Evolutionary conservation across 2,329 filamentous ascomycete species (phyloP), one percentile per base, ranked within the genome.

Genomic region (Monosporascus sp.): DNA sequence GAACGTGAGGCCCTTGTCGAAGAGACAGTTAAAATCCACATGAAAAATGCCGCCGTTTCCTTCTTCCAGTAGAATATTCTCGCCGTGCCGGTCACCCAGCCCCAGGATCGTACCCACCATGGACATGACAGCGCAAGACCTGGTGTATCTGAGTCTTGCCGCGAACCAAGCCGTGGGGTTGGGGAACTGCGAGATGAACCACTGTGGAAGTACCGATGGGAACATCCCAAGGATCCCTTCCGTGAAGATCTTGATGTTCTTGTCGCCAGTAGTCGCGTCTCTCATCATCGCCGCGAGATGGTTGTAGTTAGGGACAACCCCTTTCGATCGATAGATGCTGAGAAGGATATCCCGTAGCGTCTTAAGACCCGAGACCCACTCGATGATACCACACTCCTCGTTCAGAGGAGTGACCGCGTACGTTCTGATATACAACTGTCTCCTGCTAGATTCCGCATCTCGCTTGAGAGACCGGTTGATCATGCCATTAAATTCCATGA

Each of bases 401-500:
- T 96, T 97, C 47, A 99, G 76, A 2, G 94, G 95, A 5, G 93
- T 96, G 14, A 99, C 95, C 6, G 90, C 91, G 63, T 99, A 99
- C 0, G 94, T 99, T 65, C 92, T 91, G 71, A 99, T 96, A 68
- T 96, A 96, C 52, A 99, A 80, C 59, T 94, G 89, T 17, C 94
- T 84, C 68, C 90, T 88, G 70, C 89, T 95, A 17, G 91, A 89
- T 66, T 97, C 92, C 2, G 92, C 86, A 64, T 97, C 92, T 56
- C 89, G 85, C 67, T 97, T 96, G 52, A 99, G 74, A 3, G 93
- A 90, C 54, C 94, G 83, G 68, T 99, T 99, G 75, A 99, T 97
- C 83, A 97, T 94, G 46, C 88, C 85, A 68, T 97, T 99, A 77
- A 99, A 99, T 67, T 99, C 95, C 92, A 99, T 99, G 20, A 99